Evolutionary conservation across 345 rosid species (phyloP).

Genomic region (Barbarea vulgaris): DNA sequence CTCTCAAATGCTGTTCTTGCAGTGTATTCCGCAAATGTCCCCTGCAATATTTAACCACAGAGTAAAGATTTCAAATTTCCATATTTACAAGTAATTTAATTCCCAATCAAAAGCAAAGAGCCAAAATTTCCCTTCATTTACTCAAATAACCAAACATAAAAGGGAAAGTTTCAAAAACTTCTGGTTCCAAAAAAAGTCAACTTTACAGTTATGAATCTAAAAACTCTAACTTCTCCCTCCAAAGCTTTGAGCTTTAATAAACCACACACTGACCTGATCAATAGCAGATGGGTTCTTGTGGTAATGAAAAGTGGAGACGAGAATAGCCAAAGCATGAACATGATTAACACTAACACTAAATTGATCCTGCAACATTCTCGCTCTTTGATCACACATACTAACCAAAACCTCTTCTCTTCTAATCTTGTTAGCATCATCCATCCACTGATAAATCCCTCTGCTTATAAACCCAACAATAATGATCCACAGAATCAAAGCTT

Average conservation of each 20-base stretch:
- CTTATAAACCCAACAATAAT: conserved; percentile 52
- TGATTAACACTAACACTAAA: conserved; percentile 97
- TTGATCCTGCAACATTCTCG: conserved; percentile 97
- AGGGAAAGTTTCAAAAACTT: not conserved
- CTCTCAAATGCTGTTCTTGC: conserved; percentile 96
- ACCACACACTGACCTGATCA: conserved; percentile 70
- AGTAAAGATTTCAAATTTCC: not conserved
- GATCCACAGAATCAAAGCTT: conserved; percentile 58
- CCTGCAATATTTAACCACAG: conserved; percentile 52
- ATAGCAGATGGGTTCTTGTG: conserved; percentile 93
- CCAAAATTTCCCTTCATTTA: conserved; percentile 5
- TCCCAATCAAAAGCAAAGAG: not conserved
- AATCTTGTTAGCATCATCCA: conserved; percentile 66
- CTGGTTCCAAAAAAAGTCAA: conserved; percentile 17
- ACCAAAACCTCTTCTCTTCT: conserved; percentile 75
- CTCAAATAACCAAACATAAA: not conserved
- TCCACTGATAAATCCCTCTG: conserved; percentile 50
- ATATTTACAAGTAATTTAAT: not conserved
- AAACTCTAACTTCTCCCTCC: not conserved
- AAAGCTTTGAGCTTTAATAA: conserved; percentile 16
- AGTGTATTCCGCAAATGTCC: conserved; percentile 93
- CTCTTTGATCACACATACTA: conserved; percentile 96
- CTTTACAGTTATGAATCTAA: conserved; percentile 15
- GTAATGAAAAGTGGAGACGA: conserved; percentile 95
- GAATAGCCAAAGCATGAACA: conserved; percentile 96